Evolutionary conservation across 2,329 filamentous ascomycete genomes (phyloP).

Genomic region (Endoconidiophora laricicola): DNA sequence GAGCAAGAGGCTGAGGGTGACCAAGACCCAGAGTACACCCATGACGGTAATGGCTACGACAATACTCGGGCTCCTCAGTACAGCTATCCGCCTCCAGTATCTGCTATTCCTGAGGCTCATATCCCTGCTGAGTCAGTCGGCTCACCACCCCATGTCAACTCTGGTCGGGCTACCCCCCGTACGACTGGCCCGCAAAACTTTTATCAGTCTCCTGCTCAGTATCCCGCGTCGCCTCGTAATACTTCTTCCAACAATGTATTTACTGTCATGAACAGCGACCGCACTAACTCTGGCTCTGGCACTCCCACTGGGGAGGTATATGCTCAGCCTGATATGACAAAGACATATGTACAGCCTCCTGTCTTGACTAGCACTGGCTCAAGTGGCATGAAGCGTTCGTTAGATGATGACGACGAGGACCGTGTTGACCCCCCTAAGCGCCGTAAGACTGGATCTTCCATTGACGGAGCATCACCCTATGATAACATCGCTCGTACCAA

Average conservation of each 20-base stretch:
- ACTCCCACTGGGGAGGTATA: slow-evolving; percentile 52
- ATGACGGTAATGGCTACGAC: slow-evolving; percentile 57
- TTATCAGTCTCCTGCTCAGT: slow-evolving; percentile 51
- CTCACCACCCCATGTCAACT: slow-evolving; percentile 43
- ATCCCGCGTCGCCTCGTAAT: slow-evolving; percentile 62
- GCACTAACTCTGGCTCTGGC: slow-evolving; percentile 48
- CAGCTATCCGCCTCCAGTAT: slow-evolving; percentile 47
- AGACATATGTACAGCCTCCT: slow-evolving; percentile 47
- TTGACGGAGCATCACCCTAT: slow-evolving; percentile 38
- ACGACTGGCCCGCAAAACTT: slow-evolving; percentile 55
- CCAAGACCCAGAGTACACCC: slow-evolving; percentile 71
- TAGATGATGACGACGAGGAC: slow-evolving; percentile 42
- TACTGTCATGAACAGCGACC: slow-evolving; percentile 73
- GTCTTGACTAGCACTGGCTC: slow-evolving; percentile 47
- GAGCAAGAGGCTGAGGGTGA: slow-evolving; percentile 54
- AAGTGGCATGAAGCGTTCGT: slow-evolving; percentile 28
- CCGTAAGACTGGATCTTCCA: slow-evolving; percentile 49
- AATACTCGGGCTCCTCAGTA: slow-evolving; percentile 51
- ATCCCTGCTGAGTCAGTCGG: slow-evolving; percentile 69
- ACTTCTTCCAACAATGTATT: slow-evolving; percentile 68
- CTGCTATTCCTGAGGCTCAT: slow-evolving; percentile 59
- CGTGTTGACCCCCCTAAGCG: slow-evolving; percentile 51
- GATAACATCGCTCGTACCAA: slow-evolving; percentile 33
- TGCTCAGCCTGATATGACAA: slow-evolving; percentile 42
- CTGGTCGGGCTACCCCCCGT: slow-evolving; percentile 71